Evolutionary conservation across 1,284 basidiomycete species (phyloP).

Genomic region (Hemileia vastatrix): DNA sequence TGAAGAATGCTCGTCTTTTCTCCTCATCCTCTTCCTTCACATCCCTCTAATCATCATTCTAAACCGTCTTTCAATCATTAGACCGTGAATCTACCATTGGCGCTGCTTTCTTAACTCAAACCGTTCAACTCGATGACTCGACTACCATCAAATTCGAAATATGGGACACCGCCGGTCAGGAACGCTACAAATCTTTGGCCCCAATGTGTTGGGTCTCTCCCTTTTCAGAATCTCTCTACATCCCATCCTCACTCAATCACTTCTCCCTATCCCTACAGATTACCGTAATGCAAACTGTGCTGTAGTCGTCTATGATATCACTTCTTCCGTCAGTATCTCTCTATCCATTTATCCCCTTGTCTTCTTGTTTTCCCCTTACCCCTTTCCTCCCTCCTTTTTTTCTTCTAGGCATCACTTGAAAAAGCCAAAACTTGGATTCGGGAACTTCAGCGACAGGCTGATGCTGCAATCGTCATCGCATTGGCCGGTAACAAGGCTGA

Average conservation of each 20-base stretch:
- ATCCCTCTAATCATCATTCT: too few species aligned
- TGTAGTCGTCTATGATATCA: constrained; percentile 59
- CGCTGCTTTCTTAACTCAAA: constrained; percentile 95
- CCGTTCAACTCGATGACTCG: constrained; percentile 76
- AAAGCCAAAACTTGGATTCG: constrained; percentile 95
- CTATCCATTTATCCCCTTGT: neutral
- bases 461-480: constrained; percentile 89
- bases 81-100: constrained; percentile 27
- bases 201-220: constrained; percentile 55
- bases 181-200: constrained; percentile 61
- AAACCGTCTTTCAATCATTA: neutral
- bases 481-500: constrained; percentile 94
- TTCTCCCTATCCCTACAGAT: constrained; percentile 47
- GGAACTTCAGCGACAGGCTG: constrained; percentile 91
- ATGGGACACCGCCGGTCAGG: constrained; percentile 82
- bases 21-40: neutral
- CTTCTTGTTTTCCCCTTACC: constrained; percentile 8
- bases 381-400: neutral
- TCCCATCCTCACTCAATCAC: neutral
- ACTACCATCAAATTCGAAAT: constrained; percentile 85
- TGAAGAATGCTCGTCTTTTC: constrained; percentile 80
- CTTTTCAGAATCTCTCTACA: constrained; percentile 22
- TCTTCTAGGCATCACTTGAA: constrained; percentile 58
- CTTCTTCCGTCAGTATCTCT: neutral
- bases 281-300: constrained; percentile 73